These are phyloP conservation scores for Fragaria ananassa DNA, from an alignment of 306 rosid genomes.

Conservation along the genomic window DNA sequence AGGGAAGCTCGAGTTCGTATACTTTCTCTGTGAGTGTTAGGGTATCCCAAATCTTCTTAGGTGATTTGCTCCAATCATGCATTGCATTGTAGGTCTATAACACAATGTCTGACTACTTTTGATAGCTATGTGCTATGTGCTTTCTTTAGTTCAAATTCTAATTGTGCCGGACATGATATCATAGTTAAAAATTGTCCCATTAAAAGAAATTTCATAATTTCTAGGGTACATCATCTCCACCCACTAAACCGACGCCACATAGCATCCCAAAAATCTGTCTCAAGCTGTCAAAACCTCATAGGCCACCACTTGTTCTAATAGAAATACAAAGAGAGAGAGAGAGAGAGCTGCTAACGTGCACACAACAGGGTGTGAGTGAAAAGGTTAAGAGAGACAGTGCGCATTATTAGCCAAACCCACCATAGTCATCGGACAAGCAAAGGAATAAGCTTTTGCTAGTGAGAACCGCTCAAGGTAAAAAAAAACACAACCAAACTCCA, in stretches of 20 bases:
- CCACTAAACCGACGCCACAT: conserved; percentile 6
- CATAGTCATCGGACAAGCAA: neutral
- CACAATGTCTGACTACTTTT: too few relatives aligned
- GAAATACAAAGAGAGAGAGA: neutral
- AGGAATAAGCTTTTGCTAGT: neutral
- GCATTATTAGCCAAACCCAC: conserved; percentile 4
- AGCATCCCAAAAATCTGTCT: neutral
- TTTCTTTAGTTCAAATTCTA: too few relatives aligned
- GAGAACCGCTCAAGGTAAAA: conserved; percentile 28
- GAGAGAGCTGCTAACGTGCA: conserved; percentile 13
- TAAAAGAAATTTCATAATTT: neutral
- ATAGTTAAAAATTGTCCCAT: too few relatives aligned
- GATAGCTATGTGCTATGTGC: too few relatives aligned
- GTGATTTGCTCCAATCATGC: too few relatives aligned
- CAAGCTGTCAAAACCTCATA: neutral
- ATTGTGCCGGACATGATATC: neutral
- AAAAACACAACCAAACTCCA: neutral
- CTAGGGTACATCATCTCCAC: neutral
- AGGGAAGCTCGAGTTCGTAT: neutral
- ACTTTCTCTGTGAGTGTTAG: too few relatives aligned
- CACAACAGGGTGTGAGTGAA: neutral
- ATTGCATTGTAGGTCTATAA: too few relatives aligned
- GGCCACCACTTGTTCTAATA: neutral
- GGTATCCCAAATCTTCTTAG: too few relatives aligned
- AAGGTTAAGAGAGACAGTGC: neutral